phyloP scores from a whole-genome alignment of 108 stramenopile genomes.

The Nitzschia palea region DNA sequence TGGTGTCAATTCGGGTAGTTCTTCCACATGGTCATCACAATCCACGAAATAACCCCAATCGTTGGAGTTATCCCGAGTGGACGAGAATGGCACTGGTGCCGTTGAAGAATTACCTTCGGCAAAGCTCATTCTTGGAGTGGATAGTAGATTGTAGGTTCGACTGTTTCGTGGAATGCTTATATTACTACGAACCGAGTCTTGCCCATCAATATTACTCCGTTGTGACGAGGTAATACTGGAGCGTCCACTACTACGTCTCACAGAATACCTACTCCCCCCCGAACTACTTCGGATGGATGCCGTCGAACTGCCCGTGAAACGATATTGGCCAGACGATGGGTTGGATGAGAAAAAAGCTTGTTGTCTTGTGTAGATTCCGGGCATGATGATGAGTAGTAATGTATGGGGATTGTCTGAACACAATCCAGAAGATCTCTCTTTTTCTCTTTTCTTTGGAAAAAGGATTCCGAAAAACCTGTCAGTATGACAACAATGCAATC shows the following conservation, averaged over 20 bases:
- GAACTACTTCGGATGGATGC: too few species aligned
- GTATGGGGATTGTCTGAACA: too few species aligned
- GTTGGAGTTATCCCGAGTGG: background rate
- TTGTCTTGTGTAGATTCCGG: background rate
- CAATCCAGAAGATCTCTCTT: too few species aligned
- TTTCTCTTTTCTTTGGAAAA: too few species aligned
- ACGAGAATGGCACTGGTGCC: background rate
- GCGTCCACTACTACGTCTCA: background rate
- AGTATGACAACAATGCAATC: too few species aligned
- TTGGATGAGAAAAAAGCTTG: background rate
- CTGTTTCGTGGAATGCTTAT: background rate
- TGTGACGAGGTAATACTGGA: background rate
- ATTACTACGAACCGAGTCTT: background rate
- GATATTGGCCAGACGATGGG: too few species aligned
- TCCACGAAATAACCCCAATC: slow-evolving; percentile 6
- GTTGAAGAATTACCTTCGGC: background rate
- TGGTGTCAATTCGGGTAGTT: background rate
- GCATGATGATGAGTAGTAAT: too few species aligned
- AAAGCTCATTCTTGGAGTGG: background rate
- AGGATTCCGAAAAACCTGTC: too few species aligned
- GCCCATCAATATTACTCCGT: background rate
- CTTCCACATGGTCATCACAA: background rate
- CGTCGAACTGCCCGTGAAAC: too few species aligned
- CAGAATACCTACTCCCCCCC: too few species aligned
- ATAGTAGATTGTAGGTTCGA: background rate